Evolutionary conservation across 192 early-diverging fungal species (phyloP).

Genomic region (Mortierella hygrophila): DNA sequence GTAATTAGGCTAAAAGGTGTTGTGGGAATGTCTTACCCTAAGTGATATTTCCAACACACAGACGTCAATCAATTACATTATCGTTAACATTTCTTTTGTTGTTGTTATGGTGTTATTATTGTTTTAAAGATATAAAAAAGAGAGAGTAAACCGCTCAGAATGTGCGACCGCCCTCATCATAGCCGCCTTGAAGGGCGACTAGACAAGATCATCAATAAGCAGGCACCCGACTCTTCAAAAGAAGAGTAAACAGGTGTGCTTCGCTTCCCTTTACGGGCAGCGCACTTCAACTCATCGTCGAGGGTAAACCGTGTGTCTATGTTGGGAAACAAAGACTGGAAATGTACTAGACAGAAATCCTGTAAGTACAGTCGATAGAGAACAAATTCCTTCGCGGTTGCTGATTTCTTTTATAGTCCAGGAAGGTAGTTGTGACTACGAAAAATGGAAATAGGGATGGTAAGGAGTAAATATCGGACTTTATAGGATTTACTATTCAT

Average conservation of each 20-base stretch:
- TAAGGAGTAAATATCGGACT: too few species aligned
- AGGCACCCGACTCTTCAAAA: conserved; percentile 16
- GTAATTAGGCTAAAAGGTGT: too few species aligned
- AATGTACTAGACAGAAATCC: conserved; percentile 61
- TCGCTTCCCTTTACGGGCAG: conserved; percentile 60
- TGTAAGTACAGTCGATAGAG: conserved; percentile 55
- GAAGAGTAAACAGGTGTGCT: conserved; percentile 23
- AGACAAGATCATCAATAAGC: conserved; percentile 59
- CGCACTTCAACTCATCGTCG: conserved; percentile 59
- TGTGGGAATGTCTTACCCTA: too few species aligned
- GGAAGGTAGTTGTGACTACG: neutral
- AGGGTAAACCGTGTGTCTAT: conserved; percentile 61
- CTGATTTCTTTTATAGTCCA: conserved; percentile 15
- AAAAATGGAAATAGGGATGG: too few species aligned
- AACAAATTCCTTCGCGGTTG: conserved; percentile 10
- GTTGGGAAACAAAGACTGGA: conserved; percentile 59
- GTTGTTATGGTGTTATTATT: too few species aligned
- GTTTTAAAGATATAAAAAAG: neutral
- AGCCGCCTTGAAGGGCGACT: conserved; percentile 14
- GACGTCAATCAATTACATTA: too few species aligned
- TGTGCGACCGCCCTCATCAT: conserved; percentile 56
- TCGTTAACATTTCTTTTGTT: too few species aligned
- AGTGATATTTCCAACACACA: too few species aligned
- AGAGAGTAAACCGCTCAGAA: conserved; percentile 47
- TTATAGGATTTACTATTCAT: too few species aligned